Evolutionary conservation across 1,284 basidiomycete genomes (phyloP), one percentile per base, ranked within the genome.

Genomic region (Vanrija humicola): DNA sequence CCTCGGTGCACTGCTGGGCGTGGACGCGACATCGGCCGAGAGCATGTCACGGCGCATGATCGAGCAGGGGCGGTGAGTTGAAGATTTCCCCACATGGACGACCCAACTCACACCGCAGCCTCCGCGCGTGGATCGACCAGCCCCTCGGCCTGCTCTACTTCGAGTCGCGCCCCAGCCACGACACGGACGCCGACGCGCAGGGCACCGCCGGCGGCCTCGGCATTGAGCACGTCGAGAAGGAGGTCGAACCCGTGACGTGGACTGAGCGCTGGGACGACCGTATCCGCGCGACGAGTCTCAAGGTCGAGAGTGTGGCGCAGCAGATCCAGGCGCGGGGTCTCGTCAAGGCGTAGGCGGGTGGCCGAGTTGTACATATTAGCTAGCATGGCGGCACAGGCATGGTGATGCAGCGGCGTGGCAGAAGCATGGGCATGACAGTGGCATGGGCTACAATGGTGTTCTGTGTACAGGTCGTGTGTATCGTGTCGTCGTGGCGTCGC

Each of bases 1-100:
- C 10, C 78, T 97, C 6, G 93, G 91, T 23, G 84, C 87, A 2
- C 78, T 96, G 18, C 81, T 97, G 43, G 89, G 90, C 67, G 77
- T 96, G 56, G 87, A 89, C 6, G 86, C 92, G 3, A 86, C 86
- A 38, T 90, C 88, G 5, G 92, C 93, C 19, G 94, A 97, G 78
- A 89, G 86, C 3, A 95, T 94, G 84, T 92, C 92, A 7, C 82
- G 93, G 19, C 68, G 68, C 72, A 97, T 98, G 94, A 95, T 97
- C 56, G 90, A 94, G 70, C 93, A 98, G 76, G 88, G 90, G 9
- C 85, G 93, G 60, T 79, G 55, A 61, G 69, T 61, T 34, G 25
- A 42, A 28, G 25, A 1, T 38, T 26, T 46, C 7, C n/a, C n/a
- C n/a, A n/a, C n/a, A n/a, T 39, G 38, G 18, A 40, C 29, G 38